Evolutionary conservation across 129 eudicot species (phyloP), one percentile per base, ranked within the genome.

Genomic region (Tagetes erecta): DNA sequence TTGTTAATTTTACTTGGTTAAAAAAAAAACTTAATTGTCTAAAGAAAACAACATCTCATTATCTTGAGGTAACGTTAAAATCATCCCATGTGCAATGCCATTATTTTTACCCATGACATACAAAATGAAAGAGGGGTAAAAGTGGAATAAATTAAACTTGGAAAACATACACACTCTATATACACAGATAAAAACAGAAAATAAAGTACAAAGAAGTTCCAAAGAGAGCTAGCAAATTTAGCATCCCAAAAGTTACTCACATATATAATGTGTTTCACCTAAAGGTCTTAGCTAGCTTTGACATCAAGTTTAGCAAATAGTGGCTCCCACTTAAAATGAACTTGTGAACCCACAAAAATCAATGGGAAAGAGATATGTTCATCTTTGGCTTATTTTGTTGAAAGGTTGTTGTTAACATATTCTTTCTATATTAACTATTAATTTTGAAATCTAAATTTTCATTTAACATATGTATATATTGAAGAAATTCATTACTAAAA

Each of bases 71-170:
- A 85, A 85, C 85, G 89, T 82, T 82, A 70, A 78, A 82, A 58
- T 75, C 86, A 78, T 76, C 89, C 86, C 87, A 87, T 87, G 92
- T 90, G 96, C 78, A 76, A 74, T 39, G 74, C 44, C 77, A 82
- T 83, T 71, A 72, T 0, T 53, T 53, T 53, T 53, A 5, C 80
- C 75, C 65, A 67, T 72, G 34, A 45, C 60, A 81, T 70, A 46
- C 35, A 77, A 59, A 53, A 78, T 70, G 67, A 67, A 67, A 76
- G 39, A 63, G 67, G 77, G 82, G 73, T 71, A 71, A 78, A 78
- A 78, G 5, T 33, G 72, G 39, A 67, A 64, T 34, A 12, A 20
- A 20, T 20, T 20, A n/a, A 39, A 40, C 14, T 39, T 39, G 49
- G 34, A 39, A 73, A 68, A 62, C 67, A 62, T 35, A 36, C 6